A percentile compares a stretch with the other conserved stretches of the same genome.
Conservation (phyloP, 305 asterid genomes). For the Fraxinus paxiana region DNA sequence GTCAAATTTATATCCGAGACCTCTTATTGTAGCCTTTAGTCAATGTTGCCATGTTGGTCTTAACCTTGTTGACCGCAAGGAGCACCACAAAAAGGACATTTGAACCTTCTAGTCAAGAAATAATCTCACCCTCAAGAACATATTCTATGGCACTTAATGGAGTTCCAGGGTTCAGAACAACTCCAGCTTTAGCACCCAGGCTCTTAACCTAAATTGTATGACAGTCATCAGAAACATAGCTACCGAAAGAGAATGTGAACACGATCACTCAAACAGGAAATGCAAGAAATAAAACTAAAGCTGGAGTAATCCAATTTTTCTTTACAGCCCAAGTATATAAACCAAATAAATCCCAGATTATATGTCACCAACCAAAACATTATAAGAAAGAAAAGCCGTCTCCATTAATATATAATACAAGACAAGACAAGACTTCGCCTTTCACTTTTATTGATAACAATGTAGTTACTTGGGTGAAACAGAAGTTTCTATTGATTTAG, state of each 20-base stretch:
- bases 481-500: not conserved
- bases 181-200: conserved; percentile 99
- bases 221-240: conserved; percentile 15
- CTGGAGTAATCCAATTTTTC: not conserved
- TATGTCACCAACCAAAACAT: not conserved
- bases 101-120: not conserved
- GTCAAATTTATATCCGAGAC: not conserved
- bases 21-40: not conserved
- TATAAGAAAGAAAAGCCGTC: not conserved
- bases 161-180: conserved; percentile 94
- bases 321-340: not conserved
- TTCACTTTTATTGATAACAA: not conserved
- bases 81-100: not conserved
- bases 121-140: conserved; percentile 82
- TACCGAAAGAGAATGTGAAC: conserved; percentile 4
- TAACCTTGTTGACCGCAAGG: not conserved
- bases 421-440: not conserved
- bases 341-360: not conserved
- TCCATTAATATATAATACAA: conserved; percentile 1
- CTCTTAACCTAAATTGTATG: conserved; percentile 55
- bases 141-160: conserved; percentile 79
- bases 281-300: not conserved
- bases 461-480: not conserved
- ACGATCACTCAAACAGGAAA: not conserved
- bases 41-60: not conserved